Percentiles rank a stretch among this genome's conserved stretches.
These are phyloP conservation scores for Fusarium drepaniforme DNA, from an alignment of 2,329 filamentous ascomycete genomes.

Conservation along the genomic window DNA sequence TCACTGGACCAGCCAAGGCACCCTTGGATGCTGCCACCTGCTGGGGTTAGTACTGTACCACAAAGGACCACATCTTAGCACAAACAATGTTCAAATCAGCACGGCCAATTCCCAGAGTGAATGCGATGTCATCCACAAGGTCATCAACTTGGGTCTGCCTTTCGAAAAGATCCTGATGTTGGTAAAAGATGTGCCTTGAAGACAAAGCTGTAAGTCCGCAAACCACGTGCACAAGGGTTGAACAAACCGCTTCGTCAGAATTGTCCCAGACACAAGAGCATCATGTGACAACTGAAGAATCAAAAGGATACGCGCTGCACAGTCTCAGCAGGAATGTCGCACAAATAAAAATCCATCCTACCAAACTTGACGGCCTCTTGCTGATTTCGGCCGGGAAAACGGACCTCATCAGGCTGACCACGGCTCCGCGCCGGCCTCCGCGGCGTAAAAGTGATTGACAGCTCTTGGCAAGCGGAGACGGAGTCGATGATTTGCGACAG, in stretches of 20 bases:
- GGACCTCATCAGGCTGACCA: slow-evolving; percentile 38
- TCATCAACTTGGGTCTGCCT: slow-evolving; percentile 77
- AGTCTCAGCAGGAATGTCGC: not conserved
- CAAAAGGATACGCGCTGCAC: slow-evolving; percentile 65
- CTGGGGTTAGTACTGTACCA: slow-evolving; percentile 16
- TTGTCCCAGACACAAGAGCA: slow-evolving; percentile 64
- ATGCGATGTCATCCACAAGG: slow-evolving; percentile 80
- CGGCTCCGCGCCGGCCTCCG: slow-evolving; percentile 23
- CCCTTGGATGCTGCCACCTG: slow-evolving; percentile 82
- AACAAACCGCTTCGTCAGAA: slow-evolving; percentile 73
- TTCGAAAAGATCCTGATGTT: slow-evolving; percentile 78
- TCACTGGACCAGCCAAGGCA: slow-evolving; percentile 71
- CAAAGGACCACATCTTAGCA: not conserved
- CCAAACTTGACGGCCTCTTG: slow-evolving; percentile 66
- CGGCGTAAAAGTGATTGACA: slow-evolving; percentile 45
- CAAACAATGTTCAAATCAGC: slow-evolving; percentile 78
- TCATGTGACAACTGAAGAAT: slow-evolving; percentile 72
- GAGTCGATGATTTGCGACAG: slow-evolving; percentile 47
- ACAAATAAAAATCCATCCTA: slow-evolving; percentile 41
- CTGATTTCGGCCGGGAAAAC: slow-evolving; percentile 62
- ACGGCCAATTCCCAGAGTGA: slow-evolving; percentile 74
- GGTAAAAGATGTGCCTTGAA: slow-evolving; percentile 82
- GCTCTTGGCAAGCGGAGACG: slow-evolving; percentile 40
- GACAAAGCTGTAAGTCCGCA: not conserved
- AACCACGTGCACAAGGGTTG: not conserved